phyloP scores from a whole-genome alignment of 2,329 filamentous ascomycete genomes.

The Colletotrichum tanaceti region DNA sequence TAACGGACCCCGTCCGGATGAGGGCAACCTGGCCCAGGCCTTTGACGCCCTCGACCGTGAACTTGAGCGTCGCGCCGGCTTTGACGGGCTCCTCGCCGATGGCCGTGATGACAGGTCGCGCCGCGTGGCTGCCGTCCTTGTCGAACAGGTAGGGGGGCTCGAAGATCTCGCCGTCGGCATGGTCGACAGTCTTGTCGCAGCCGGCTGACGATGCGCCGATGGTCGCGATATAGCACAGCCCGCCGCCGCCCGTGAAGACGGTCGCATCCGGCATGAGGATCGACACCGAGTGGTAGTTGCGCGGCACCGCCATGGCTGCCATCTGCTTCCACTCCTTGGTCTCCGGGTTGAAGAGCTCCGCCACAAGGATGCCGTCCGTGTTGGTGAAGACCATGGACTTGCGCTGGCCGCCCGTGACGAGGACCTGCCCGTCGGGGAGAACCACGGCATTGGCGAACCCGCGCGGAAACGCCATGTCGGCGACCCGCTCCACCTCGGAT shows the following conservation, averaged over 20 bases:
- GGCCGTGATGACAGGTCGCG: slow-evolving; percentile 56
- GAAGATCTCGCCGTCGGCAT: slow-evolving; percentile 67
- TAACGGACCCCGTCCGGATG: slow-evolving; percentile 61
- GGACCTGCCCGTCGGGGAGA: slow-evolving; percentile 60
- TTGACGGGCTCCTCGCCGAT: slow-evolving; percentile 46
- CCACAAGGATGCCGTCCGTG: slow-evolving; percentile 52
- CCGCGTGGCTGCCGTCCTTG: slow-evolving; percentile 52
- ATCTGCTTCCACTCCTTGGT: slow-evolving; percentile 54
- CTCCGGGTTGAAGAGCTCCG: slow-evolving; percentile 60
- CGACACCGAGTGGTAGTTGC: slow-evolving; percentile 63
- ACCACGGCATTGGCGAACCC: slow-evolving; percentile 60
- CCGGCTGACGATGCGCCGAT: slow-evolving; percentile 45
- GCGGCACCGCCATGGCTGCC: slow-evolving; percentile 53
- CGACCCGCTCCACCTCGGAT: slow-evolving; percentile 46
- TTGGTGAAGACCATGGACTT: slow-evolving; percentile 59
- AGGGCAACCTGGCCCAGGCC: slow-evolving; percentile 52
- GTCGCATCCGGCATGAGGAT: slow-evolving; percentile 63
- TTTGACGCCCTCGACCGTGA: slow-evolving; percentile 50
- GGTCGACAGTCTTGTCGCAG: slow-evolving; percentile 58
- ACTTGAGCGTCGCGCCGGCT: slow-evolving; percentile 43
- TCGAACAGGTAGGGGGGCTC: slow-evolving; percentile 67
- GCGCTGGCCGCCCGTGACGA: slow-evolving; percentile 61
- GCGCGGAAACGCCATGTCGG: slow-evolving; percentile 52
- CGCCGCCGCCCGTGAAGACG: slow-evolving; percentile 63
- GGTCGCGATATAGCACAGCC: slow-evolving; percentile 57